Evolutionary conservation across 1,284 basidiomycete genomes (phyloP).

Genomic region (Phlebopus sp.): DNA sequence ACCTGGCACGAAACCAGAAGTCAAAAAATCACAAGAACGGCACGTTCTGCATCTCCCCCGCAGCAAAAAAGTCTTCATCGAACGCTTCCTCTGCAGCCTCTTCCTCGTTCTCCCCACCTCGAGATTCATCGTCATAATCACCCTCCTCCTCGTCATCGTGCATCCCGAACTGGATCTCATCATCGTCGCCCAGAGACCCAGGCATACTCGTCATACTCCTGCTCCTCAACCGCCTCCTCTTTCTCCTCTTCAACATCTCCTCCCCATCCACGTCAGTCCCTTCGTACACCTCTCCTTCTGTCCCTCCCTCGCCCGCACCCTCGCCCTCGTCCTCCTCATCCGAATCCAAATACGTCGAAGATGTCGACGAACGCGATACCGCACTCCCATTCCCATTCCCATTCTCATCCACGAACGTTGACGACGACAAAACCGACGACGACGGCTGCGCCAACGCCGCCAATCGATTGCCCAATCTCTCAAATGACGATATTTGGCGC

Average conservation of each 20-base stretch:
- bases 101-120: constrained; percentile 40
- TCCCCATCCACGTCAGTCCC: constrained; percentile 44
- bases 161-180: constrained; percentile 53
- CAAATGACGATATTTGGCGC: constrained; percentile 70
- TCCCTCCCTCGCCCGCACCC: constrained; percentile 40
- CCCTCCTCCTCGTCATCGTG: constrained; percentile 43
- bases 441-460: constrained; percentile 43
- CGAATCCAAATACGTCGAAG: constrained; percentile 52
- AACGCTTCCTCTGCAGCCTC: constrained; percentile 63
- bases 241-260: constrained; percentile 36
- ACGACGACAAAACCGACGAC: constrained; percentile 25
- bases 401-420: constrained; percentile 29
- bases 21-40: constrained; percentile 55
- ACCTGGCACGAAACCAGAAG: neutral
- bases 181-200: constrained; percentile 59
- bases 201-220: constrained; percentile 81
- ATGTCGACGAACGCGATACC: constrained; percentile 46
- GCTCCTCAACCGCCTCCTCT: constrained; percentile 42
- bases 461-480: constrained; percentile 59
- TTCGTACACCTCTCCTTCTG: constrained; percentile 33
- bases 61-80: constrained; percentile 77
- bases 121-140: constrained; percentile 31
- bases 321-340: constrained; percentile 53
- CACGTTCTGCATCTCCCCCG: constrained; percentile 83
- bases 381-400: constrained; percentile 42